Conservation (phyloP, 2,329 filamentous ascomycete genomes). For the Eutypa lata region DNA sequence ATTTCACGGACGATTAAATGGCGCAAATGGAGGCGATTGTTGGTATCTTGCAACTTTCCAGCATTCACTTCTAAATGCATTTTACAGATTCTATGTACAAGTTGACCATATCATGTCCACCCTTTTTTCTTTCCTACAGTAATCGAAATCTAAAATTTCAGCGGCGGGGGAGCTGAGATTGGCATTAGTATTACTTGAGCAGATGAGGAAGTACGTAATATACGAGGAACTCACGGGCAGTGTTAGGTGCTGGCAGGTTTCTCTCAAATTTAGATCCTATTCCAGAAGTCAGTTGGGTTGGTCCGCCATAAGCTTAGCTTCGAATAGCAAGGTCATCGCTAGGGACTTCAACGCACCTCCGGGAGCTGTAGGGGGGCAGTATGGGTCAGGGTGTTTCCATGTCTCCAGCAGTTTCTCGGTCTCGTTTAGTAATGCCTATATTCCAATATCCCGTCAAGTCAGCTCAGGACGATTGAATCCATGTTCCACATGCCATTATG, state of each 20-base stretch:
- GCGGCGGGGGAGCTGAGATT: constrained; percentile 44
- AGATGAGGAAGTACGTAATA: too few species aligned
- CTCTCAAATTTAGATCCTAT: constrained; percentile 93
- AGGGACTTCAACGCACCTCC: constrained; percentile 65
- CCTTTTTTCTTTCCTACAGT: constrained; percentile 1
- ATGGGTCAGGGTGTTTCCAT: constrained; percentile 98
- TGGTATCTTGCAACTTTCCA: constrained; percentile 4
- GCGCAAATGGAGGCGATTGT: background rate
- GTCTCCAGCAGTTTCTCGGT: constrained; percentile 83
- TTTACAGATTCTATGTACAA: constrained; percentile 34
- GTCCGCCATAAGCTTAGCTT: background rate
- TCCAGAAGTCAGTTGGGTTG: background rate
- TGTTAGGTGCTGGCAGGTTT: constrained; percentile 76
- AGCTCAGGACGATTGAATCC: constrained; percentile 4
- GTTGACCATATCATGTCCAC: constrained; percentile 7
- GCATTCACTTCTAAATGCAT: constrained; percentile 14
- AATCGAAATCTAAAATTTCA: constrained; percentile 39
- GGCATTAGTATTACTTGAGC: constrained; percentile 13
- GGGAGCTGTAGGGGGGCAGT: constrained; percentile 82
- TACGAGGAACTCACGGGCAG: constrained; percentile 66
- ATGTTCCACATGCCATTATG: background rate
- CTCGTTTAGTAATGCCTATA: constrained; percentile 76
- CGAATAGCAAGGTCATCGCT: background rate
- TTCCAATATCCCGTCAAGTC: constrained; percentile 6
- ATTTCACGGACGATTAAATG: background rate